phyloP scores from a whole-genome alignment of 2,329 filamentous ascomycete species.

The Diatrype stigma region DNA sequence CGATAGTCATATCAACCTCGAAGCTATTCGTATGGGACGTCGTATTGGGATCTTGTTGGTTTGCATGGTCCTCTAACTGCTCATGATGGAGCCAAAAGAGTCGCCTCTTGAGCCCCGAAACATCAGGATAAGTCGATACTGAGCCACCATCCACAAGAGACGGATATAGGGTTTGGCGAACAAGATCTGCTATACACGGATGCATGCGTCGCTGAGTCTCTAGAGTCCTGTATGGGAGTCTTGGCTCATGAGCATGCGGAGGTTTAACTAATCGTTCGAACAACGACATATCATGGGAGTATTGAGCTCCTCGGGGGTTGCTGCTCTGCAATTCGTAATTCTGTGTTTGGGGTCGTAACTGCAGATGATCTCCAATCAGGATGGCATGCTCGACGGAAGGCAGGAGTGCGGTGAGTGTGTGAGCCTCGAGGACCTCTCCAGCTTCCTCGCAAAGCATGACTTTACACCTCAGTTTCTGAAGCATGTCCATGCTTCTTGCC shows the following conservation, averaged over 20 bases:
- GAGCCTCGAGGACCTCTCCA: constrained; percentile 63
- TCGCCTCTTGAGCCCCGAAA: constrained; percentile 44
- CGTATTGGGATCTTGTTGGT: constrained; percentile 12
- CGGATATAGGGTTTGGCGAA: constrained; percentile 52
- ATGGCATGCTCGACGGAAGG: constrained; percentile 58
- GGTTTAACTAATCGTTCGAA: constrained; percentile 52
- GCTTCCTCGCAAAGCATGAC: constrained; percentile 66
- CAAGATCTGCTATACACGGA: constrained; percentile 49
- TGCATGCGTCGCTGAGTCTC: constrained; percentile 51
- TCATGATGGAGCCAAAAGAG: constrained; percentile 60
- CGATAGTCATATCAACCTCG: constrained; percentile 61
- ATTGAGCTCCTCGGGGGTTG: constrained; percentile 41
- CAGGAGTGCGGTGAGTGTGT: constrained; percentile 55
- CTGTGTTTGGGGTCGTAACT: constrained; percentile 55
- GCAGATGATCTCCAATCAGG: constrained; percentile 60
- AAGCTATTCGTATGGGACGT: constrained; percentile 52
- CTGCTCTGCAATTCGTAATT: constrained; percentile 45
- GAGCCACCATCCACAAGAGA: constrained; percentile 43
- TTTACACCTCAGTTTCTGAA: constrained; percentile 48
- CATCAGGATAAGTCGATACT: constrained; percentile 34
- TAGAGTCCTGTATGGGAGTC: constrained; percentile 31
- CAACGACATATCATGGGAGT: constrained; percentile 54
- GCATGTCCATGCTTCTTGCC: constrained; percentile 44
- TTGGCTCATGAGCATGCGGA: constrained; percentile 16
- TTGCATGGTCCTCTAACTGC: neutral